Conservation (phyloP, 2,329 filamentous ascomycete genomes). For the Parastagonospora nodorum region DNA sequence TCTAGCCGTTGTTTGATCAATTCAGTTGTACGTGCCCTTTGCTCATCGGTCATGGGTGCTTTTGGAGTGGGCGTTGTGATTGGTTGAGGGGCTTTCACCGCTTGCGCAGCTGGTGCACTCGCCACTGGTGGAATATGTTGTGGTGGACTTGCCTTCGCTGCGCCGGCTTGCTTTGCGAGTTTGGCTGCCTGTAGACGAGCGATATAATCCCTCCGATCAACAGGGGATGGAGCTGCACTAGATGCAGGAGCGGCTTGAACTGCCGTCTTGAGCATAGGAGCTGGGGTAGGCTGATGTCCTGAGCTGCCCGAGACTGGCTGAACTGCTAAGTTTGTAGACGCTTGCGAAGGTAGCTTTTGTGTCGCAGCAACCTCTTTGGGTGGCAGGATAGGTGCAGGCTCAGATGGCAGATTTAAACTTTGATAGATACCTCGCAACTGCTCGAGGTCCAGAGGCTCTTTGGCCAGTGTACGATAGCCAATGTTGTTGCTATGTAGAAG, state of each 20-base stretch:
- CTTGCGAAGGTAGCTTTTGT: constrained; percentile 6
- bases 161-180: constrained; percentile 53
- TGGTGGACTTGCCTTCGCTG: constrained; percentile 26
- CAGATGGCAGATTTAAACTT: constrained; percentile 34
- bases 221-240: constrained; percentile 39
- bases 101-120: constrained; percentile 9
- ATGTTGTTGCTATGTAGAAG: constrained; percentile 64
- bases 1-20: constrained; percentile 79
- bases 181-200: constrained; percentile 77
- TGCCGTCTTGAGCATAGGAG: constrained; percentile 28
- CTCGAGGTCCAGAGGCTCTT: constrained; percentile 33
- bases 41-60: constrained; percentile 39
- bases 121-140: constrained; percentile 24
- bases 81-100: constrained; percentile 17
- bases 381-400: constrained; percentile 28
- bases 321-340: background rate
- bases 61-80: constrained; percentile 14
- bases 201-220: constrained; percentile 77
- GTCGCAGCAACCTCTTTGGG: constrained; percentile 16
- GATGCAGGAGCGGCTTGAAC: constrained; percentile 9
- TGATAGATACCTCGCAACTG: constrained; percentile 34
- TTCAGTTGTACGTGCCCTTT: constrained; percentile 70
- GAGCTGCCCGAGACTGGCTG: constrained; percentile 8
- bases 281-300: constrained; percentile 12
- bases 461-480: constrained; percentile 69